A percentile compares a stretch with the other conserved stretches of the same genome.
These are phyloP conservation scores for Apiosordaria backusii DNA, from an alignment of 495 filamentous ascomycete species.

Conservation along the genomic window DNA sequence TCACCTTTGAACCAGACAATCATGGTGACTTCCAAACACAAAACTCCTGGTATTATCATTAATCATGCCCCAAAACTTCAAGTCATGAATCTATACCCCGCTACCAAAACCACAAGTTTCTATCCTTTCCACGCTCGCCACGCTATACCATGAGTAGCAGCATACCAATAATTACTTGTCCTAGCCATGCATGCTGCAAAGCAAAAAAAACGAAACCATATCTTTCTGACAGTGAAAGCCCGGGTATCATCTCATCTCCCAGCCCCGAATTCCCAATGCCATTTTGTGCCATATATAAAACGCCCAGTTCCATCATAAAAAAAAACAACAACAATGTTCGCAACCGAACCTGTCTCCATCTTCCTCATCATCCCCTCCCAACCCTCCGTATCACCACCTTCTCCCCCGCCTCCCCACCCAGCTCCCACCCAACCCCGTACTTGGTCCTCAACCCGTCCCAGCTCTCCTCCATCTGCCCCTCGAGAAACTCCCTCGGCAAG, in stretches of 20 bases:
- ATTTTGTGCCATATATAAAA: background rate
- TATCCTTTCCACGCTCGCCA: background rate
- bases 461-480: slow-evolving; percentile 52
- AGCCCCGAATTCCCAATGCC: background rate
- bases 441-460: slow-evolving; percentile 67
- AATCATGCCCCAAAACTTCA: background rate
- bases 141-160: background rate
- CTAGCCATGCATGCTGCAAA: background rate
- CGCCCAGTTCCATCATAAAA: too few relatives aligned
- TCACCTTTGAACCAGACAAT: background rate
- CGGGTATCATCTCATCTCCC: background rate
- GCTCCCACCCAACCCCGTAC: slow-evolving; percentile 76
- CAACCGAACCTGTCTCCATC: background rate
- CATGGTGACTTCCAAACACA: background rate
- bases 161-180: background rate
- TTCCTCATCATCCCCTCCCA: background rate
- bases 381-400: slow-evolving; percentile 67
- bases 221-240: too few relatives aligned
- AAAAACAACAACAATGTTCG: background rate
- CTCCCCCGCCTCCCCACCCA: slow-evolving; percentile 53
- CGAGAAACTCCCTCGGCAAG: slow-evolving; percentile 62
- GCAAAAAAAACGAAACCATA: too few relatives aligned
- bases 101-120: background rate
- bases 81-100: background rate
- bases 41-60: background rate